These are phyloP conservation scores for Diophrys sp. DNA, from an alignment of 73 alveolate species.

Conservation along the genomic window DNA sequence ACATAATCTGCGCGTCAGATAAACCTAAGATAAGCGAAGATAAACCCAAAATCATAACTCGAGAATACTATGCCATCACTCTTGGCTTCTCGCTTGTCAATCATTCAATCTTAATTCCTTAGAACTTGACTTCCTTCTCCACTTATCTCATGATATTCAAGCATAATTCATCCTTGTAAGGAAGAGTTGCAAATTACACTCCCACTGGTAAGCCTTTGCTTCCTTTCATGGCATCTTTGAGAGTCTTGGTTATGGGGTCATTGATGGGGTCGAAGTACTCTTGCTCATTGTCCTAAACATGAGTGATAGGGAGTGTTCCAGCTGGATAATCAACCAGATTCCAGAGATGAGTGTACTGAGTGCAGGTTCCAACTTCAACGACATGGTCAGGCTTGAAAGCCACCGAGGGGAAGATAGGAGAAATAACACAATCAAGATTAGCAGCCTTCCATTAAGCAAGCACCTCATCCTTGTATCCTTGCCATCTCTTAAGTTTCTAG, in stretches of 20 bases:
- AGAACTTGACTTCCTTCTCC: slow-evolving; percentile 44
- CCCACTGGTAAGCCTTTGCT: slow-evolving; percentile 71
- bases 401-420: slow-evolving; percentile 7
- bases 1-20: too few species aligned
- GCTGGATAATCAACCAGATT: slow-evolving; percentile 21
- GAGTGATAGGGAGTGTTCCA: slow-evolving; percentile 19
- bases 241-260: slow-evolving; percentile 1
- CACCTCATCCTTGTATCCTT: background rate
- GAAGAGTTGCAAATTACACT: slow-evolving; percentile 49
- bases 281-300: background rate
- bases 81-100: too few species aligned
- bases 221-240: slow-evolving; percentile 28
- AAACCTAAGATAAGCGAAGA: too few species aligned
- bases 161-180: slow-evolving; percentile 58
- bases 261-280: background rate
- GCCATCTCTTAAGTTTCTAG: background rate
- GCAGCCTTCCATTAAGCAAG: background rate
- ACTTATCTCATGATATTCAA: slow-evolving; percentile 63
- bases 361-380: background rate
- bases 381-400: slow-evolving; percentile 13
- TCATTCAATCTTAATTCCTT: too few species aligned
- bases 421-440: background rate
- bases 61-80: too few species aligned
- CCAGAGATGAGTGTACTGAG: slow-evolving; percentile 10
- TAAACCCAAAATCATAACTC: too few species aligned